Evolutionary conservation across 768 basidiomycete genomes (phyloP).

Genomic region (Tylopilus sp.): DNA sequence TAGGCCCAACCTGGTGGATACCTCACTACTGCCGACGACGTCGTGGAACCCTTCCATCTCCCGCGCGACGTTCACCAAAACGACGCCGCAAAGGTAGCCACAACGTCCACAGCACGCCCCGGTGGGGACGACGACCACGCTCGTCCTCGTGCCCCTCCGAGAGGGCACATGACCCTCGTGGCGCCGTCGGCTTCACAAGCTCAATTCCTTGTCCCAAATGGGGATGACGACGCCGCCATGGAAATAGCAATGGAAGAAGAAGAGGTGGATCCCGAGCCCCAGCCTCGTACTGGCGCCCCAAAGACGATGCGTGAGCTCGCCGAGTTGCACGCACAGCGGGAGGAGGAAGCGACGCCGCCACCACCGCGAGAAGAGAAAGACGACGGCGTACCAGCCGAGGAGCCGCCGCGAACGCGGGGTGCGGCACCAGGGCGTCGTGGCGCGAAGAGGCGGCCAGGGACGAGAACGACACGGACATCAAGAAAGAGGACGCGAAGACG

Average conservation of each 20-base stretch:
- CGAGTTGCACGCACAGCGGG: constrained; percentile 28
- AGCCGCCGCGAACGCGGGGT: background rate
- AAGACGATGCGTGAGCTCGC: constrained; percentile 69
- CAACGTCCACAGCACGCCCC: constrained; percentile 1
- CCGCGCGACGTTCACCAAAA: constrained; percentile 48
- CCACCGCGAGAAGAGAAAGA: constrained; percentile 10
- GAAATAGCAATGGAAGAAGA: constrained; percentile 16
- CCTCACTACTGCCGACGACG: constrained; percentile 64
- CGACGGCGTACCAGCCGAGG: constrained; percentile 1
- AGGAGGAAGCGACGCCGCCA: constrained; percentile 2
- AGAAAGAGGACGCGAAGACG: constrained; percentile 27
- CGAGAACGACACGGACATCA: constrained; percentile 14
- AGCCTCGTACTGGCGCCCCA: constrained; percentile 30
- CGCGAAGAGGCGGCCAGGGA: background rate
- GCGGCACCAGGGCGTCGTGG: constrained; percentile 10
- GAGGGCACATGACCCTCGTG: background rate
- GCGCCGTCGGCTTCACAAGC: constrained; percentile 5
- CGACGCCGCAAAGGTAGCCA: constrained; percentile 8
- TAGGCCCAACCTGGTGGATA: constrained; percentile 49
- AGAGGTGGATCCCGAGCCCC: constrained; percentile 14
- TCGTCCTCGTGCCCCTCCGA: background rate
- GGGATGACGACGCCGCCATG: constrained; percentile 1
- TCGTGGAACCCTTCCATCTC: constrained; percentile 69
- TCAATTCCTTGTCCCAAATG: constrained; percentile 6
- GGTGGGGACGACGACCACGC: background rate